A percentile compares a stretch with the other conserved stretches of the same genome.
These are phyloP conservation scores for Monascus ruber DNA, from an alignment of 2,329 filamentous ascomycete species.

Conservation along the genomic window DNA sequence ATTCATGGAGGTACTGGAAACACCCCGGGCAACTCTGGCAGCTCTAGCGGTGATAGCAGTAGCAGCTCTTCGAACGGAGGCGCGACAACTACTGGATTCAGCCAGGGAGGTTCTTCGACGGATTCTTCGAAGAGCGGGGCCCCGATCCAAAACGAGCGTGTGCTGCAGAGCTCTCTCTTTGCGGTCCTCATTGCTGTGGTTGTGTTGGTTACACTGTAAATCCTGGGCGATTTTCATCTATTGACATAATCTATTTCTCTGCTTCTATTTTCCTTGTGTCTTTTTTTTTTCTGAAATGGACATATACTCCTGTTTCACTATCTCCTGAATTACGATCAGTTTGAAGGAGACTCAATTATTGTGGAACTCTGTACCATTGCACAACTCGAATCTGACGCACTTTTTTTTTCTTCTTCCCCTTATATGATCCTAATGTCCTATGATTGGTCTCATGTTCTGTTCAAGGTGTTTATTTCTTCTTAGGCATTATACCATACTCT, in stretches of 20 bases:
- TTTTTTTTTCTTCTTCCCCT: too few relatives aligned
- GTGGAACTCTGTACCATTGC: too few relatives aligned
- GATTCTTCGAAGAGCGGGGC: slow-evolving; percentile 16
- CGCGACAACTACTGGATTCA: slow-evolving; percentile 17
- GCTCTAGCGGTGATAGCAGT: slow-evolving; percentile 1
- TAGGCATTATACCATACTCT: too few relatives aligned
- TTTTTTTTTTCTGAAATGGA: neutral
- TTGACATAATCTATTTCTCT: slow-evolving; percentile 2
- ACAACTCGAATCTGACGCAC: too few relatives aligned
- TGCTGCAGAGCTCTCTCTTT: slow-evolving; percentile 35
- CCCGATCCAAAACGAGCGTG: slow-evolving; percentile 25
- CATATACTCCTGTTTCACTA: too few relatives aligned
- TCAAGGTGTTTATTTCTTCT: too few relatives aligned
- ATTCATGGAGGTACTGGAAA: slow-evolving; percentile 21
- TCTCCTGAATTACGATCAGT: too few relatives aligned
- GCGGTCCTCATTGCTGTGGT: slow-evolving; percentile 37
- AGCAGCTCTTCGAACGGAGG: neutral
- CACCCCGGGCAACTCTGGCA: slow-evolving; percentile 12
- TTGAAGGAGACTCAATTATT: too few relatives aligned
- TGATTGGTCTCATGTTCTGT: too few relatives aligned
- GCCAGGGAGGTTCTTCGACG: slow-evolving; percentile 12
- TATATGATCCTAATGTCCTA: too few relatives aligned
- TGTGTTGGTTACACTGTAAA: slow-evolving; percentile 34
- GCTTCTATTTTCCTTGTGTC: slow-evolving; percentile 2
- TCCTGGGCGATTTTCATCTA: slow-evolving; percentile 4